Base-by-base conservation (phyloP, 2,329 filamentous ascomycete species). In the Venturia effusa region DNA sequence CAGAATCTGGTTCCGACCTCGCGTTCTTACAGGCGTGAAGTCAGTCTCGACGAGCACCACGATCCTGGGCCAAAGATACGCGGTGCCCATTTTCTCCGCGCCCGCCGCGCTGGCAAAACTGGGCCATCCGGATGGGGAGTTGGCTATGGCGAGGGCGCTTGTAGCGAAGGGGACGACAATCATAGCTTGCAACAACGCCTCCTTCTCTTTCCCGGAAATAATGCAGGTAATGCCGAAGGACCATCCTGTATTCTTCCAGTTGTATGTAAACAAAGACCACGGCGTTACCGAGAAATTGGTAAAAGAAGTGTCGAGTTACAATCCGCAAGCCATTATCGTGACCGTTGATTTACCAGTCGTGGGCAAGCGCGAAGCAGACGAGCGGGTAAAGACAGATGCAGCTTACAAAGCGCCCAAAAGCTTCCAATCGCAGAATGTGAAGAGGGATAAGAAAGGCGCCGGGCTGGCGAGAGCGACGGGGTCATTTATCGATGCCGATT, bases 181-280 rank as follows among this genome's bases (percentile, higher is more conserved):
- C 68, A 3, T 59, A n/a, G 54, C 43, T 17, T 60, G 62, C 43
- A 74, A 70, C 43, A 74, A 74, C 61, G 72, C 73, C 1, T 69
- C 66, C 24, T 74, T 70, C 61, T 70, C 71, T 17, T 66, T 74
- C 37, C 68, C 68, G 27, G 71, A 73, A 62, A 72, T 74, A 61
- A 67, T 72, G 17, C 48, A 41, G 39, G 62, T 22, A 17, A 30
- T 64, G 19, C 66, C 66, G 11, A 37, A 60, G 13, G 15, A 66
- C 24, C 71, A 71, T 61, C 71, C 72, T 7, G 73, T 80, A 63
- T 84, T 85, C 75, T 85, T 85, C 69, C 84, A 87, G 70, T 76
- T 88, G 6, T 88, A 87, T 68, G 82, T 86, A 61, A 80, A 86
- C 71, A 81, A 81, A 68, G 76, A 84, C 66, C 76, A 83, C 0